These are phyloP conservation scores for Miscanthus lutarioriparius DNA, from an alignment of 176 grass and related monocot genomes.

Conservation along the genomic window DNA sequence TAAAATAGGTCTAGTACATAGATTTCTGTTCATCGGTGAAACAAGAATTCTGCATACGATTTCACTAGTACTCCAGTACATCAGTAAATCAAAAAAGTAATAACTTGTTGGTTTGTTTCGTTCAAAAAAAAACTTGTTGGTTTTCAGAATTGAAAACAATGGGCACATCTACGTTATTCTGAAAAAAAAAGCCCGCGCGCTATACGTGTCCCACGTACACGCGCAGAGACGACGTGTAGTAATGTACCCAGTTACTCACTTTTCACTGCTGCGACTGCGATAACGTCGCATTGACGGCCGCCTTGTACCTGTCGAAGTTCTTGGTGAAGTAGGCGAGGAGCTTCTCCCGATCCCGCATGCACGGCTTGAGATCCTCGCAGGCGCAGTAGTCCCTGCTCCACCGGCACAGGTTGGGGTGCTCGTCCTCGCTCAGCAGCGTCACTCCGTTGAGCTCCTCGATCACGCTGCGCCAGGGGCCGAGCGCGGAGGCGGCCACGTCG, in stretches of 20 bases:
- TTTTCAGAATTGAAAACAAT: no score
- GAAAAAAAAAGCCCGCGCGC: no score
- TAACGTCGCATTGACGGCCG: not conserved
- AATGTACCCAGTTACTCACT: not conserved
- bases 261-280: not conserved
- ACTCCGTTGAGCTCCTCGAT: constrained; percentile 46
- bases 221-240: no score
- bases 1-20: no score
- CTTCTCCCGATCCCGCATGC: constrained; percentile 37
- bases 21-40: no score
- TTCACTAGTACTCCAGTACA: no score
- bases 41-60: no score
- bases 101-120: no score
- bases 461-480: constrained; percentile 33
- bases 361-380: constrained; percentile 34
- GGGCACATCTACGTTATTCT: no score
- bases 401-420: constrained; percentile 36
- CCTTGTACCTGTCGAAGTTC: constrained; percentile 7
- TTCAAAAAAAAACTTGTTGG: no score
- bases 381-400: constrained; percentile 44
- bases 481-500: constrained; percentile 34
- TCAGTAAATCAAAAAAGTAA: no score
- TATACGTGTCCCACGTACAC: no score
- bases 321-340: constrained; percentile 27
- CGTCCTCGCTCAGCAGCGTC: constrained; percentile 35